These are phyloP conservation scores for Zygotorulaspora chibaensis DNA, from an alignment of 805 yeast genomes.

Conservation along the genomic window DNA sequence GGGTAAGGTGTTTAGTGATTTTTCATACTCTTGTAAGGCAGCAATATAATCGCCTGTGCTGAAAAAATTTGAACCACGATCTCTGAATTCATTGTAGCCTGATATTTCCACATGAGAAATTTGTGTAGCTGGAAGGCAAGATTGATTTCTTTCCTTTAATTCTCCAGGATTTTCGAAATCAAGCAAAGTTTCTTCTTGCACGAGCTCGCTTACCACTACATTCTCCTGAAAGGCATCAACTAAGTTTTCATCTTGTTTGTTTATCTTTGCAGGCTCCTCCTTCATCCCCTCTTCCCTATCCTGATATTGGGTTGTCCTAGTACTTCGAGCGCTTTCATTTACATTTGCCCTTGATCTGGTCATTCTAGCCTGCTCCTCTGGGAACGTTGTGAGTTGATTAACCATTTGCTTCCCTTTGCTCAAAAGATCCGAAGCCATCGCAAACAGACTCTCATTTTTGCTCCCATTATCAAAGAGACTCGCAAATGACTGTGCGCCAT, in stretches of 20 bases:
- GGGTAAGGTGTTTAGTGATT: conserved; percentile 57
- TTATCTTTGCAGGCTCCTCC: neutral
- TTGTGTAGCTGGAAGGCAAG: conserved; percentile 11
- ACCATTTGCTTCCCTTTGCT: conserved; percentile 33
- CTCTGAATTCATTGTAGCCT: conserved; percentile 45
- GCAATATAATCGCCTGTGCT: conserved; percentile 75
- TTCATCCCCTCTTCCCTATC: neutral
- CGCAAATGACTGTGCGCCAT: neutral
- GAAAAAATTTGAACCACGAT: conserved; percentile 59
- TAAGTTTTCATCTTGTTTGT: conserved; percentile 2
- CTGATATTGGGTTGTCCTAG: neutral
- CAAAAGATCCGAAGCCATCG: conserved; percentile 28
- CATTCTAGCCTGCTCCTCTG: conserved; percentile 22
- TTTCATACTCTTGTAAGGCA: conserved; percentile 59
- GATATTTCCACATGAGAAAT: conserved; percentile 31
- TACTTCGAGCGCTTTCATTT: neutral
- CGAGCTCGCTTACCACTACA: neutral
- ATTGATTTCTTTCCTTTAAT: neutral
- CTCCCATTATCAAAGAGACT: conserved; percentile 6
- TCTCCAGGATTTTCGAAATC: conserved; percentile 18
- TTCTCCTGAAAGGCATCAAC: conserved; percentile 12
- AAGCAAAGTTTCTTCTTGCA: conserved; percentile 7
- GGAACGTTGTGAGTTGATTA: conserved; percentile 23
- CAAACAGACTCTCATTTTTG: conserved; percentile 14
- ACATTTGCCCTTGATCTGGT: neutral